Evolutionary conservation across 1,284 basidiomycete species (phyloP).

Genomic region (Puccinia coronata): DNA sequence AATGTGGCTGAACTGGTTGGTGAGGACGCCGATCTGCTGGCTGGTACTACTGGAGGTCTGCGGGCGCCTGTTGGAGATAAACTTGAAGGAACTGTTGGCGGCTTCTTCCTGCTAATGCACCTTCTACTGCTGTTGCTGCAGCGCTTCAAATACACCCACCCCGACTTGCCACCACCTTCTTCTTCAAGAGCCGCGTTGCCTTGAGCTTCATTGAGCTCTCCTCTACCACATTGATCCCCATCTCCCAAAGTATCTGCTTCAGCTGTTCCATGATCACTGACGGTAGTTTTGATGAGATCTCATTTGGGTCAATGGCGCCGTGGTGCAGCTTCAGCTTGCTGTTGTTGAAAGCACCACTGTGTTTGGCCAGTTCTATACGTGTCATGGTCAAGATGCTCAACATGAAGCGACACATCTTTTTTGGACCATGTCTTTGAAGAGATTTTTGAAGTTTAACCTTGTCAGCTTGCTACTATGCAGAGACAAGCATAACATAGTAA

Average conservation of each 20-base stretch:
- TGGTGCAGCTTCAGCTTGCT: conserved; percentile 78
- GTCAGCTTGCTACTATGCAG: too few species aligned
- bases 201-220: conserved; percentile 78
- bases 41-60: conserved; percentile 51
- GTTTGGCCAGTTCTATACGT: too few species aligned
- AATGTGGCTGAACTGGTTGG: conserved; percentile 52
- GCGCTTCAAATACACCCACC: conserved; percentile 57
- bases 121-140: conserved; percentile 53
- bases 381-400: too few species aligned
- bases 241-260: conserved; percentile 72
- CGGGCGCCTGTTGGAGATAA: conserved; percentile 36
- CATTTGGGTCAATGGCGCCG: conserved; percentile 88
- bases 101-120: conserved; percentile 66
- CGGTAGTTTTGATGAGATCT: conserved; percentile 79
- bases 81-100: conserved; percentile 20
- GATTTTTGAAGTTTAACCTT: too few species aligned
- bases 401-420: too few species aligned
- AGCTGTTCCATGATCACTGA: conserved; percentile 85
- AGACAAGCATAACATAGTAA: too few species aligned
- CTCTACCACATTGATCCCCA: conserved; percentile 85
- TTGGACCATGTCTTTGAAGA: too few species aligned
- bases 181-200: conserved; percentile 56
- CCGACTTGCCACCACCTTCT: conserved; percentile 54
- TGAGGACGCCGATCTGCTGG: conserved; percentile 47
- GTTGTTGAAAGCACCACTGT: conserved; percentile 60